Evolutionary conservation across 192 early-diverging fungal species (phyloP), one percentile per base, ranked within the genome.

Genomic region (Coemansia sp.): DNA sequence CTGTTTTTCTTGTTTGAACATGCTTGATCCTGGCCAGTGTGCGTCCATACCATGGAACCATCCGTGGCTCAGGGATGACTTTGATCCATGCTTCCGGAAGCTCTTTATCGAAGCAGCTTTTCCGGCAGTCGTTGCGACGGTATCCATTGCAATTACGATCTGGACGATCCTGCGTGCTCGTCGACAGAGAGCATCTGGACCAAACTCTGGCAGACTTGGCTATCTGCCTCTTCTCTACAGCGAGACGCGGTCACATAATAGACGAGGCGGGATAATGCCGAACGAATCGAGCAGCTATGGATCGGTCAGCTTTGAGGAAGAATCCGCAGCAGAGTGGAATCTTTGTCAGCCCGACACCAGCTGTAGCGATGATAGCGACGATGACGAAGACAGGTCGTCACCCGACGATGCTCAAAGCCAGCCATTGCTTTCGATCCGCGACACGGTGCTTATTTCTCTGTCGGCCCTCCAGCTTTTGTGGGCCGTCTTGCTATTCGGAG

Each of bases 41-140:
- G 22, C 32, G 20, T 61, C 36, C 43, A 60, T 73, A 34, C 74
- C 74, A 9, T 82, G 70, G 77, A 61, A 48, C 8, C 63, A 58
- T n/a, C 78, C 73, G 33, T 81, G 78, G 78, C 23, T 13, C 40
- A 66, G 62, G 35, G 78, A 81, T 49, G 61, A 81, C 63, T 81
- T 81, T 66, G 70, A 75, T 48, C 59, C 50, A 9, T 81, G 78
- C 63, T 81, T 81, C 43, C 66, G 73, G 50, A 36, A 56, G 41
- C 67, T 75, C 57, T 62, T 81, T 63, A 65, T 81, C 23, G 78
- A 81, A 42, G n/a, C 45, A 2, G 22, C 53, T 0, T 42, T 75
- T 13, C 78, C 78, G 23, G 69, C 48, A 15, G 61, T 20, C 10
- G 60, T 69, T 29, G 66, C 43, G 3, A 57, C 45, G n/a, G 42